phyloP scores from a whole-genome alignment of 2,329 filamentous ascomycete genomes.

The Albifimbria verrucaria region DNA sequence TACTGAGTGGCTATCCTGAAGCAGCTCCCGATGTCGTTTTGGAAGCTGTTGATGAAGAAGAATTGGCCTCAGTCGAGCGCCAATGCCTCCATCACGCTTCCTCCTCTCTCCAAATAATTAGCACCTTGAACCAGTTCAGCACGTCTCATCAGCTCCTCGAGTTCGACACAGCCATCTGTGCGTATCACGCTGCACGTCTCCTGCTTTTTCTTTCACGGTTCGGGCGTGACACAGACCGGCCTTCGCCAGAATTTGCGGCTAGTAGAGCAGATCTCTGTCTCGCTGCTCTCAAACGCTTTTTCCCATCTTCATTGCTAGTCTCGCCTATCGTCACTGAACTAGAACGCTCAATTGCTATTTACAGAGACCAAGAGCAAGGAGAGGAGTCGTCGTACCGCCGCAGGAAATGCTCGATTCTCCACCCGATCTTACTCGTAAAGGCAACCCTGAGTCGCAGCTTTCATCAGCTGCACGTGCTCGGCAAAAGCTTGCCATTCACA shows the following conservation, averaged over 20 bases:
- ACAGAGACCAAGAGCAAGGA: slow-evolving; percentile 8
- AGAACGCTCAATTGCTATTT: slow-evolving; percentile 14
- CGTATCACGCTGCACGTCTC: slow-evolving; percentile 37
- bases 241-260: slow-evolving; percentile 18
- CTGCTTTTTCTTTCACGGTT: slow-evolving; percentile 28
- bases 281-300: slow-evolving; percentile 20
- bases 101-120: slow-evolving; percentile 29
- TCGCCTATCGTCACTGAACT: slow-evolving; percentile 23
- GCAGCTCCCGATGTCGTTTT: slow-evolving; percentile 22
- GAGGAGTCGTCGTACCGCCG: no score
- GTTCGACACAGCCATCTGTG: slow-evolving; percentile 39
- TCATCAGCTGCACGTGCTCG: slow-evolving; percentile 12
- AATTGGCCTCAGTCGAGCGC: slow-evolving; percentile 22
- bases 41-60: slow-evolving; percentile 1
- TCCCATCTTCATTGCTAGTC: slow-evolving; percentile 18
- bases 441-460: not conserved
- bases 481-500: slow-evolving; percentile 24
- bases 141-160: slow-evolving; percentile 24
- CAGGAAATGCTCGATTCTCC: no score
- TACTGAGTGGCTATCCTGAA: slow-evolving; percentile 33
- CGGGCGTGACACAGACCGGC: slow-evolving; percentile 6
- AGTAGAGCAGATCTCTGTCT: slow-evolving; percentile 23
- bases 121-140: slow-evolving; percentile 20
- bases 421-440: not conserved
- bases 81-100: slow-evolving; percentile 31